Evolutionary conservation across 2,329 filamentous ascomycete genomes (phyloP).

Genomic region (Ustilaginoidea virens): DNA sequence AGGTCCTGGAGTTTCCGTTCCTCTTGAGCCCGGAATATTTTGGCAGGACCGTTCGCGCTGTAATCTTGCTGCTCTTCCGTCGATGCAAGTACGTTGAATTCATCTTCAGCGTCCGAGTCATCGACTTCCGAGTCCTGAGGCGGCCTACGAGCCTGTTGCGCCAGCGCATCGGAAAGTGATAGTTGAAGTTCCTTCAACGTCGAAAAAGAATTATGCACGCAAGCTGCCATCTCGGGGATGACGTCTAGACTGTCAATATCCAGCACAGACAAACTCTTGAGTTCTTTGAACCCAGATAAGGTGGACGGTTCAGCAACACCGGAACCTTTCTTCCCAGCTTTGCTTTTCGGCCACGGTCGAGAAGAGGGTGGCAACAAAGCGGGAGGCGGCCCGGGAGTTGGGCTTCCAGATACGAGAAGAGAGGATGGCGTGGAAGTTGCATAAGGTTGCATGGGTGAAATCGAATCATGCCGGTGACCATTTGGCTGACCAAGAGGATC

Average conservation of each 20-base stretch:
- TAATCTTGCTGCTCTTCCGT: conserved; percentile 13
- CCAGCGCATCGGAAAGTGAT: conserved; percentile 40
- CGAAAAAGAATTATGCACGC: conserved; percentile 36
- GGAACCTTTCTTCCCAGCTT: conserved; percentile 15
- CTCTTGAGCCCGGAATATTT: conserved; percentile 32
- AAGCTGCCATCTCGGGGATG: conserved; percentile 37
- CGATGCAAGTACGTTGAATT: conserved; percentile 30
- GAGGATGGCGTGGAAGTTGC: conserved; percentile 7
- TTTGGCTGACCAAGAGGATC: conserved; percentile 19
- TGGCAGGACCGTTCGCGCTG: conserved; percentile 26
- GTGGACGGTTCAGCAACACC: conserved; percentile 30
- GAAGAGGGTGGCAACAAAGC: conserved; percentile 18
- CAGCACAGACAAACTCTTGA: conserved; percentile 37
- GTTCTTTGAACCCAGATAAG: conserved; percentile 38
- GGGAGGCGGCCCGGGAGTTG: conserved; percentile 11
- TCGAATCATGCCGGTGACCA: conserved; percentile 13
- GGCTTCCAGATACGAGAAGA: conserved; percentile 6
- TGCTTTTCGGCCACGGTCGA: conserved; percentile 21
- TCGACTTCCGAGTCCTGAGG: conserved; percentile 25
- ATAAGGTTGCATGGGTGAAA: conserved; percentile 9
- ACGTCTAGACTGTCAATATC: conserved; percentile 46
- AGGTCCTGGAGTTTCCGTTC: conserved; percentile 39
- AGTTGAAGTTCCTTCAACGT: conserved; percentile 39
- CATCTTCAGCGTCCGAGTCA: conserved; percentile 39
- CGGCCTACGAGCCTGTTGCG: conserved; percentile 22